Evolutionary conservation across 495 filamentous ascomycete species (phyloP).

Genomic region (Penicillium samsonianum): DNA sequence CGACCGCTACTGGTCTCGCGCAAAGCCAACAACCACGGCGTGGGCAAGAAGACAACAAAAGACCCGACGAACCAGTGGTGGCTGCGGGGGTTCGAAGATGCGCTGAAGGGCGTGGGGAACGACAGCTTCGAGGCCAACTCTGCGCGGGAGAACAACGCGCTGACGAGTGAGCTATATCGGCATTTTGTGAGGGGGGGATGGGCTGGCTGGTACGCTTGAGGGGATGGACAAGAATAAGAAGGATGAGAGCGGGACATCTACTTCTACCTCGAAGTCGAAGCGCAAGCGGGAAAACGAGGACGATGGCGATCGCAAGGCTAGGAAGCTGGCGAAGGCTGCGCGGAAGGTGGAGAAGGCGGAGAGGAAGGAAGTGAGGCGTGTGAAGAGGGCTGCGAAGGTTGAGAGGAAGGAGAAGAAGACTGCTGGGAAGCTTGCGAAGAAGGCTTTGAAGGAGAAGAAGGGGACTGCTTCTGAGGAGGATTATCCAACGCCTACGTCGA

Average conservation of each 20-base stretch:
- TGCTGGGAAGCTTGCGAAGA: constrained; percentile 28
- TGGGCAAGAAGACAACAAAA: constrained; percentile 68
- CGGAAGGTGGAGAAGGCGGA: constrained; percentile 38
- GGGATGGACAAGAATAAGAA: constrained; percentile 23
- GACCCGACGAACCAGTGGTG: constrained; percentile 73
- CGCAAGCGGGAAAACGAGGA: constrained; percentile 25
- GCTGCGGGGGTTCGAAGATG: constrained; percentile 77
- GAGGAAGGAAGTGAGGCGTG: constrained; percentile 40
- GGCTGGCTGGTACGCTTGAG: constrained; percentile 66
- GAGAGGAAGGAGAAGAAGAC: constrained; percentile 32
- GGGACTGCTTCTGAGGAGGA: constrained; percentile 31
- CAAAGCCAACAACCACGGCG: constrained; percentile 67
- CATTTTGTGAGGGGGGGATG: constrained; percentile 77
- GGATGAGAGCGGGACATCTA: constrained; percentile 15
- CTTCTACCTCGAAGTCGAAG: constrained; percentile 26
- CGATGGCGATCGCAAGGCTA: constrained; percentile 23
- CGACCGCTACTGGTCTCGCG: constrained; percentile 68
- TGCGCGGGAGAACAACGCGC: constrained; percentile 34
- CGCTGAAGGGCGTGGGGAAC: constrained; percentile 62
- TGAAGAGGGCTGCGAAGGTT: constrained; percentile 29
- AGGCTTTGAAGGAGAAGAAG: constrained; percentile 34
- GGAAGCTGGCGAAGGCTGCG: constrained; percentile 22
- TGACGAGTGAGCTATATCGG: constrained; percentile 69
- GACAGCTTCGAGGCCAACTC: constrained; percentile 39
- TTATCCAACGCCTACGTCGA: constrained; percentile 46